phyloP scores from a whole-genome alignment of 805 yeast genomes.

The Lachancea fermentati region DNA sequence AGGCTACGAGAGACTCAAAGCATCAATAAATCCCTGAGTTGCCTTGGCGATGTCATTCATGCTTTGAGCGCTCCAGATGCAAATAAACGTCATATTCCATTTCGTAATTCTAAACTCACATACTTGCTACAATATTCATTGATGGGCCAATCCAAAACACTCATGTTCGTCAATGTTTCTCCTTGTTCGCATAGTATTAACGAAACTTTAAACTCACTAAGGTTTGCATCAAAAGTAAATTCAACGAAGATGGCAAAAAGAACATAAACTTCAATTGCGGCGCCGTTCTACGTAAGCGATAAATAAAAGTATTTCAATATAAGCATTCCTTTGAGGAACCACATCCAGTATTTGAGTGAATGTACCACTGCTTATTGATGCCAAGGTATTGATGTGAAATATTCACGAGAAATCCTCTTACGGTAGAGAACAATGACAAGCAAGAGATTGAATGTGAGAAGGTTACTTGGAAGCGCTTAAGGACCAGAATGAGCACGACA shows the following conservation, averaged over 20 bases:
- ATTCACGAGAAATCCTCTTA: too few species aligned
- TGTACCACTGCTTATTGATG: too few species aligned
- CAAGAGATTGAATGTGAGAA: too few species aligned
- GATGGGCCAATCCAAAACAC: slow-evolving; percentile 79
- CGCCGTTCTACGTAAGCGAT: background rate
- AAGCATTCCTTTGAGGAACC: too few species aligned
- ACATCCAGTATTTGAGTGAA: background rate
- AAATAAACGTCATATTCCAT: slow-evolving; percentile 65
- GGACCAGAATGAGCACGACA: too few species aligned
- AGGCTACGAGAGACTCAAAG: slow-evolving; percentile 82
- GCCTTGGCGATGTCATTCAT: slow-evolving; percentile 84
- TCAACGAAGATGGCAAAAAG: slow-evolving; percentile 38
- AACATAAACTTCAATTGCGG: background rate
- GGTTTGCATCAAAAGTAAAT: slow-evolving; percentile 85
- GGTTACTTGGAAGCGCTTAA: too few species aligned
- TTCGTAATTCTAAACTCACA: slow-evolving; percentile 90
- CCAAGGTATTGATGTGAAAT: too few species aligned
- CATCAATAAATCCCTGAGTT: slow-evolving; percentile 81
- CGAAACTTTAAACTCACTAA: slow-evolving; percentile 78
- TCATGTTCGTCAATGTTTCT: slow-evolving; percentile 89
- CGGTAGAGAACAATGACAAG: too few species aligned
- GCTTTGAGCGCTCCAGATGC: slow-evolving; percentile 66
- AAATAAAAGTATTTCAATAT: background rate
- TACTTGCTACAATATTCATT: slow-evolving; percentile 78
- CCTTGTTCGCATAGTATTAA: slow-evolving; percentile 55